These are phyloP conservation scores for Dalbergia cultrata DNA, from an alignment of 306 rosid genomes.

Conservation along the genomic window DNA sequence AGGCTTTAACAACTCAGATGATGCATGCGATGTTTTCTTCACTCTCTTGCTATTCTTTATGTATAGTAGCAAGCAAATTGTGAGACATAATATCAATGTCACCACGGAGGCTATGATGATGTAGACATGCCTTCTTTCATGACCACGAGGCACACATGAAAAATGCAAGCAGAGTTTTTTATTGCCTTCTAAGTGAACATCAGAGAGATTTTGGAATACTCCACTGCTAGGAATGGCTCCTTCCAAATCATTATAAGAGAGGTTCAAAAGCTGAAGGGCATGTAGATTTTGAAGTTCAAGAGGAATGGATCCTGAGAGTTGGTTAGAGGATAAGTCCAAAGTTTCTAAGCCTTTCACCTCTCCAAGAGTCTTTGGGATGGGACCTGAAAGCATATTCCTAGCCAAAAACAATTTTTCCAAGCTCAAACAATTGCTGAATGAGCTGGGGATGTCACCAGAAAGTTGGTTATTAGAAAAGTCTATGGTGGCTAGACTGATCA, in stretches of 20 bases:
- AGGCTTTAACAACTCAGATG: conserved; percentile 39
- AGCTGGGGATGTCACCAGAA: conserved; percentile 61
- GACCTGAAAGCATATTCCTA: conserved; percentile 67
- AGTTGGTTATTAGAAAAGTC: conserved; percentile 71
- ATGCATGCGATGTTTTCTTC: conserved; percentile 27
- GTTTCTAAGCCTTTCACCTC: conserved; percentile 64
- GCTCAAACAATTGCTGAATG: conserved; percentile 66
- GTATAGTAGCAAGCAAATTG: conserved; percentile 48
- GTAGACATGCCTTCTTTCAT: conserved; percentile 39
- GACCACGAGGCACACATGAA: conserved; percentile 43
- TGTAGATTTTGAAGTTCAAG: conserved; percentile 54
- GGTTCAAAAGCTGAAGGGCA: conserved; percentile 61
- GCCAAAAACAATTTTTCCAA: conserved; percentile 63
- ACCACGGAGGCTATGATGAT: conserved; percentile 38
- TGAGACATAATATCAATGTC: conserved; percentile 48
- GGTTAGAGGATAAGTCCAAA: conserved; percentile 80
- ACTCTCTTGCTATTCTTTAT: conserved; percentile 47
- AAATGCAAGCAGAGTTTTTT: conserved; percentile 59
- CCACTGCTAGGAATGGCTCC: conserved; percentile 69
- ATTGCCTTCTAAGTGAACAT: conserved; percentile 72
- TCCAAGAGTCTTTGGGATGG: conserved; percentile 62
- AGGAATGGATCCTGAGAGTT: conserved; percentile 76
- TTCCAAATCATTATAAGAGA: conserved; percentile 72
- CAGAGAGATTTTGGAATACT: conserved; percentile 55
- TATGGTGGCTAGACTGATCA: conserved; percentile 53